These are phyloP conservation scores for Solanum microdontum DNA, from an alignment of 257 asterid species.

Conservation along the genomic window DNA sequence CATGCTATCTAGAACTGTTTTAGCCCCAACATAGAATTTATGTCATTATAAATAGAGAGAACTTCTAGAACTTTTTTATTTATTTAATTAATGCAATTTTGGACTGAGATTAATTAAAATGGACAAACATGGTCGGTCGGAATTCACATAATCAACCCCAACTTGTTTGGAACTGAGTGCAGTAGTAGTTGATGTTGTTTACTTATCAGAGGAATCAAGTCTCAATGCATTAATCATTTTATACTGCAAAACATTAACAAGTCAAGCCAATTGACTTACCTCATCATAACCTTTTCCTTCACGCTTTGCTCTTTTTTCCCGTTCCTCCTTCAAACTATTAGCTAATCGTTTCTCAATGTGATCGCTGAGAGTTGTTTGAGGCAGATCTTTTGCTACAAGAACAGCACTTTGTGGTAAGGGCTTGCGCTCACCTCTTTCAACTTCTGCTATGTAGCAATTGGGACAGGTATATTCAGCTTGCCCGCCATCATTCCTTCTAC, in stretches of 20 bases:
- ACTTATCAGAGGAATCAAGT: neutral
- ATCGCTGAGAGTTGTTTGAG: constrained; percentile 85
- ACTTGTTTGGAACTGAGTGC: neutral
- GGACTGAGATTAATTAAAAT: neutral
- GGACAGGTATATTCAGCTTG: constrained; percentile 99
- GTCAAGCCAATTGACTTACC: constrained; percentile 34
- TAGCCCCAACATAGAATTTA: neutral
- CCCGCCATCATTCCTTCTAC: constrained; percentile 97
- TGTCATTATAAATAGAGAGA: neutral
- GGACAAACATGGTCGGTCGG: neutral
- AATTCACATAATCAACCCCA: neutral
- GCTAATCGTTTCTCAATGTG: constrained; percentile 80
- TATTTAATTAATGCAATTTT: neutral
- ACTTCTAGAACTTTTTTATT: neutral
- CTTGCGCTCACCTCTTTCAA: constrained; percentile 85
- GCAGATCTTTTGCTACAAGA: constrained; percentile 98
- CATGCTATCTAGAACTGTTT: neutral
- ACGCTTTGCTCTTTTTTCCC: constrained; percentile 71
- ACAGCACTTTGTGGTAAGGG: constrained; percentile 93
- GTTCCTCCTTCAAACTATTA: constrained; percentile 63
- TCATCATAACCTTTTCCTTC: constrained; percentile 79
- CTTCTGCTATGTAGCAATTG: constrained; percentile 76
- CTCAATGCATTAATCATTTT: constrained; percentile 2
- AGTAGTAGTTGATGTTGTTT: neutral
- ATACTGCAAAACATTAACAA: neutral